phyloP scores from a whole-genome alignment of 768 basidiomycete species.

The Mycena alexandri region DNA sequence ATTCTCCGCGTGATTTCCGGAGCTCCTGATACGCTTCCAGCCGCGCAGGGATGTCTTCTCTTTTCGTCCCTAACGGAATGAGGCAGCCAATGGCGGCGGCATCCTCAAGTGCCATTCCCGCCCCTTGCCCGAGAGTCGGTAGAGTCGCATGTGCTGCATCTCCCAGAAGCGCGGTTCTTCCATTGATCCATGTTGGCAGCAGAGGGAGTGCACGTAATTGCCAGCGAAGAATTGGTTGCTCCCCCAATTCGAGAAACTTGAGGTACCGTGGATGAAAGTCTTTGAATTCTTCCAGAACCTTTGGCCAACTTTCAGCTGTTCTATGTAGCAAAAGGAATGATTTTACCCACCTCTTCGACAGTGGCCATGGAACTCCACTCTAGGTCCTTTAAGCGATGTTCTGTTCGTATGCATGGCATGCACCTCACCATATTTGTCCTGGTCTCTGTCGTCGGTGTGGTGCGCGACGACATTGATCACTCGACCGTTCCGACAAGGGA shows the following conservation, averaged over 20 bases:
- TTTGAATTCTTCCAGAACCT: conserved; percentile 29
- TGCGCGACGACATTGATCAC: conserved; percentile 32
- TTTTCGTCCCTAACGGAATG: conserved; percentile 18
- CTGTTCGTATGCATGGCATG: not conserved
- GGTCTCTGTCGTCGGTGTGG: conserved; percentile 30
- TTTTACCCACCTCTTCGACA: conserved; percentile 20
- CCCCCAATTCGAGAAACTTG: conserved; percentile 26
- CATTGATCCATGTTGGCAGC: conserved; percentile 31
- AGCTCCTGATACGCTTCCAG: conserved; percentile 30
- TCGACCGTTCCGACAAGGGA: conserved; percentile 15
- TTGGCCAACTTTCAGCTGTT: too few species aligned
- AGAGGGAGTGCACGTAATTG: conserved; percentile 23
- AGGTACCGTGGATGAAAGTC: conserved; percentile 27
- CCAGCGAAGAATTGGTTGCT: conserved; percentile 31
- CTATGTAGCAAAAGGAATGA: too few species aligned
- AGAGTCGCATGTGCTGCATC: conserved; percentile 43
- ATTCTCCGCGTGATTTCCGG: conserved; percentile 25
- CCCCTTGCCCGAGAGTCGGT: conserved; percentile 42
- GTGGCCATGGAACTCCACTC: conserved; percentile 21
- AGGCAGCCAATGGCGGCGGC: conserved; percentile 27
- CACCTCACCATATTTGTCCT: conserved; percentile 16
- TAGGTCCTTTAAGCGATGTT: not conserved
- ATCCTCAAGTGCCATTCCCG: conserved; percentile 45
- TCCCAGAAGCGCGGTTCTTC: conserved; percentile 19
- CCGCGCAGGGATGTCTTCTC: conserved; percentile 23